Evolutionary conservation across 2,329 filamentous ascomycete species (phyloP), one percentile per base, ranked within the genome.

Genomic region (Pseudocercospora musae): DNA sequence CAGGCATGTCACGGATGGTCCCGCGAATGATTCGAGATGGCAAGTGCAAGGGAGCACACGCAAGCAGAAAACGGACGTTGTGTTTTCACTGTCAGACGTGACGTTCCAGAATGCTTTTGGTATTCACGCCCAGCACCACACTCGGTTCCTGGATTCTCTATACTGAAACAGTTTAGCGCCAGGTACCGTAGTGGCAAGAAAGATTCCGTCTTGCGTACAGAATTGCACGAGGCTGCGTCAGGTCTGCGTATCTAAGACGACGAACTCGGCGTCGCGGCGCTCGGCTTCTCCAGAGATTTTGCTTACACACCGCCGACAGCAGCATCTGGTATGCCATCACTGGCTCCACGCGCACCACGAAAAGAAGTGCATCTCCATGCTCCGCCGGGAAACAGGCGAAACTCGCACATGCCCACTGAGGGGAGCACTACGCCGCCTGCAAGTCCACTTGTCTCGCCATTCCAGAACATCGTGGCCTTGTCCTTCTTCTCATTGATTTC

Each of bases 401-500:
- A 64, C 40, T 64, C 59, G 33, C 59, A 44, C 40, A 60, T 58
- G 11, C 56, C 56, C 21, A 61, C 40, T 52, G 40, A 52, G 20
- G 59, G 50, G 31, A 61, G 29, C 21, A 27, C 44, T n/a, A 62
- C 52, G 44, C 44, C 42, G 7, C 29, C 56, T 8, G 46, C 52
- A 25, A 57, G 21, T 8, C 59, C 59, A 25, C 33, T 53, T 10
- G 48, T 54, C 33, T 62, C 55, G 33, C 46, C 60, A 33, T 58
- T 62, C 48, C 46, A 62, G 33, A 58, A 54, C 48, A 62, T 58
- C 7, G 49, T 58, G 7, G 62, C 62, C 20, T 29, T 61, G 5
- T 57, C 62, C 1, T 49, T 33, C 49, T 58, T 50, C 33, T 64
- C 62, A 46, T 64, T 52, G 5, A 61, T 46, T 25, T 62, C 37